Evolutionary conservation across 192 early-diverging fungal species (phyloP).

Genomic region (Entomortierella parvispora): DNA sequence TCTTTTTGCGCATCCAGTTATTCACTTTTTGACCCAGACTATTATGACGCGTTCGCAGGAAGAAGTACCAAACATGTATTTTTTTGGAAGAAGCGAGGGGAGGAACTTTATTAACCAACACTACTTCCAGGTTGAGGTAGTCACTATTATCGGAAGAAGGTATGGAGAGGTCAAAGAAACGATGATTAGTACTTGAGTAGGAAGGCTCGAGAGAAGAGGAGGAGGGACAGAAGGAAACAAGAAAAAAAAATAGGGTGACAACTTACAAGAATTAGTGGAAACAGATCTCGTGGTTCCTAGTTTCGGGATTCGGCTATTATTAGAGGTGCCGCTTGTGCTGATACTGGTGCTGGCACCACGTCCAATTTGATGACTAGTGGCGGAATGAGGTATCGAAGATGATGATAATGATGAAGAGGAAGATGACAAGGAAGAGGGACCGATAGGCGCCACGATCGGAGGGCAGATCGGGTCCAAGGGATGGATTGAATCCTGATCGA

Average conservation of each 20-base stretch:
- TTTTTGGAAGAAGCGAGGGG: too few species aligned
- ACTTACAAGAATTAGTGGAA: slow-evolving; percentile 10
- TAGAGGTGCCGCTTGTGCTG: not conserved
- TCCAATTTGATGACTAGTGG: not conserved
- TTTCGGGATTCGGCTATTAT: slow-evolving; percentile 10
- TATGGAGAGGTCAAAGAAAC: not conserved
- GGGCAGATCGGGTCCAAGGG: slow-evolving; percentile 17
- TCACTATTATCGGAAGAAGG: not conserved
- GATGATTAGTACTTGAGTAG: not conserved
- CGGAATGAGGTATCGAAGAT: not conserved
- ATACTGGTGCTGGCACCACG: not conserved
- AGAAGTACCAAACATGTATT: too few species aligned
- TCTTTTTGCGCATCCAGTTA: too few species aligned
- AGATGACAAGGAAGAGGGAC: too few species aligned
- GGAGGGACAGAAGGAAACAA: too few species aligned
- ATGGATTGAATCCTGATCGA: slow-evolving; percentile 21
- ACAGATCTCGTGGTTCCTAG: not conserved
- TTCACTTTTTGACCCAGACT: too few species aligned
- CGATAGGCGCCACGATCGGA: not conserved
- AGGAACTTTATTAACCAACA: too few species aligned
- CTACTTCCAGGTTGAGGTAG: slow-evolving; percentile 1
- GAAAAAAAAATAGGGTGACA: too few species aligned
- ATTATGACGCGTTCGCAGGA: too few species aligned
- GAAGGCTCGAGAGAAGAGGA: not conserved
- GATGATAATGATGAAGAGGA: not conserved